A percentile compares a stretch with the other conserved stretches of the same genome.
phyloP scores from a whole-genome alignment of 768 basidiomycete species.

The Epithele typhae region DNA sequence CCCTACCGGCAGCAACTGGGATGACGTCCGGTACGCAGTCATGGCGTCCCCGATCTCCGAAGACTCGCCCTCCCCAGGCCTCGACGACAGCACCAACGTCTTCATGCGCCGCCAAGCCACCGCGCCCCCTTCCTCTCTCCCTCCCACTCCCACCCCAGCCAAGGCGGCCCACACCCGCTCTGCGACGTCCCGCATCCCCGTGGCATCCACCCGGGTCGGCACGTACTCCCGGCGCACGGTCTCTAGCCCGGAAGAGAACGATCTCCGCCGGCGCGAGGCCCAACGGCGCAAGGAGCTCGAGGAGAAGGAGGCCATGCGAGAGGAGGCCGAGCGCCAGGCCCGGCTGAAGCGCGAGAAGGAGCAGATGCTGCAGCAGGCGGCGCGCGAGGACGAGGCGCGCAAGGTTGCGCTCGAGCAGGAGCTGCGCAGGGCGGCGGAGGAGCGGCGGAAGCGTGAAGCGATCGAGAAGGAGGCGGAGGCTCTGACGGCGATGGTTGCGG shows the following conservation, averaged over 20 bases:
- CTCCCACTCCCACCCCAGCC: conserved; percentile 1
- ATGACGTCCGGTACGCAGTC: conserved; percentile 17
- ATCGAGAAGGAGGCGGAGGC: conserved; percentile 23
- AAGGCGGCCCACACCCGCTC: conserved; percentile 6
- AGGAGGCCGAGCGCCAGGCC: conserved; percentile 23
- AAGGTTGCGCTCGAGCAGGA: conserved; percentile 25
- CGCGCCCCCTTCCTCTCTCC: neutral
- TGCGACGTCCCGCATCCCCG: conserved; percentile 16
- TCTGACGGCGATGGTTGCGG: conserved; percentile 10
- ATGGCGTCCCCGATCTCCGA: conserved; percentile 8
- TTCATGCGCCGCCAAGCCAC: neutral
- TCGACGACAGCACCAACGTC: neutral
- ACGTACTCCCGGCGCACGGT: conserved; percentile 8
- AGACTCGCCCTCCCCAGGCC: conserved; percentile 3
- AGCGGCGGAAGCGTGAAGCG: conserved; percentile 20
- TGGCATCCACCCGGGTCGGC: conserved; percentile 4
- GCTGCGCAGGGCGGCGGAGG: conserved; percentile 20
- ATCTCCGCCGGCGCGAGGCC: conserved; percentile 15
- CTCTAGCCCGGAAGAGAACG: conserved; percentile 17
- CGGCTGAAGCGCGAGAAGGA: conserved; percentile 23
- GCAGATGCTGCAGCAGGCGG: conserved; percentile 12
- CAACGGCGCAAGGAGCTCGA: conserved; percentile 15
- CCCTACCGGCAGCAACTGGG: conserved; percentile 2
- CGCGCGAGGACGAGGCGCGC: conserved; percentile 23
- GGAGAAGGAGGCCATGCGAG: conserved; percentile 16